Evolutionary conservation across 805 yeast genomes (phyloP).

Genomic region (Komagataella pseudopastoris): DNA sequence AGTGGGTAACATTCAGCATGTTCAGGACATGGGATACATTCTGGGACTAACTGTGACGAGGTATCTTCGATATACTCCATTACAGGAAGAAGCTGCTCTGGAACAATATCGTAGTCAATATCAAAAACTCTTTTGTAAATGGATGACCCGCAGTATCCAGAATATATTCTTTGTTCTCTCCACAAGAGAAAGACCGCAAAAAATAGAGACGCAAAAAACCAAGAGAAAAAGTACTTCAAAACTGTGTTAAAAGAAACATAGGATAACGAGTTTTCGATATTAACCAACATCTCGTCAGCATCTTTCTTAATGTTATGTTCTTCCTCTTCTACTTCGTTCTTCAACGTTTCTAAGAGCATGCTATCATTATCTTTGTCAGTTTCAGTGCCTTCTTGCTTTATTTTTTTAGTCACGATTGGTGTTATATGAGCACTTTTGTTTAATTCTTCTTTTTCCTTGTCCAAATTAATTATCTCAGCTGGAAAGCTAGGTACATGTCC

Average conservation of each 20-base stretch:
- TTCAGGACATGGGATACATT: conserved; percentile 67
- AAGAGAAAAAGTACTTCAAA: background rate
- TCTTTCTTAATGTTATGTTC: conserved; percentile 4
- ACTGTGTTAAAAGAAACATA: conserved; percentile 3
- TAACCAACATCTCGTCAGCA: conserved; percentile 1
- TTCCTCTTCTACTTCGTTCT: conserved; percentile 7
- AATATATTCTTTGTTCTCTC: conserved; percentile 42
- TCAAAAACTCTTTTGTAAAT: conserved; percentile 22
- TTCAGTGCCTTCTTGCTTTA: background rate
- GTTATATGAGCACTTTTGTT: background rate
- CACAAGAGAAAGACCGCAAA: background rate
- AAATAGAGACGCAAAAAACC: background rate
- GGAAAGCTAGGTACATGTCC: background rate
- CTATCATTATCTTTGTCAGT: background rate
- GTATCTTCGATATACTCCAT: conserved; percentile 26
- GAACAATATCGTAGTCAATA: conserved; percentile 4
- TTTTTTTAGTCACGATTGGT: background rate
- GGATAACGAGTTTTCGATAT: conserved; percentile 1
- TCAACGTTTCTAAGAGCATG: background rate
- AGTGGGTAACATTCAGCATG: conserved; percentile 63
- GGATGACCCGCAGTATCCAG: conserved; percentile 70
- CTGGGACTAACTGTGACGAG: conserved; percentile 34
- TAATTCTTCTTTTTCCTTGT: background rate
- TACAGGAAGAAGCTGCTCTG: conserved; percentile 7
- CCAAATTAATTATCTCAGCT: background rate